Evolutionary conservation across 495 filamentous ascomycete genomes (phyloP).

Genomic region (Niebla homalea): DNA sequence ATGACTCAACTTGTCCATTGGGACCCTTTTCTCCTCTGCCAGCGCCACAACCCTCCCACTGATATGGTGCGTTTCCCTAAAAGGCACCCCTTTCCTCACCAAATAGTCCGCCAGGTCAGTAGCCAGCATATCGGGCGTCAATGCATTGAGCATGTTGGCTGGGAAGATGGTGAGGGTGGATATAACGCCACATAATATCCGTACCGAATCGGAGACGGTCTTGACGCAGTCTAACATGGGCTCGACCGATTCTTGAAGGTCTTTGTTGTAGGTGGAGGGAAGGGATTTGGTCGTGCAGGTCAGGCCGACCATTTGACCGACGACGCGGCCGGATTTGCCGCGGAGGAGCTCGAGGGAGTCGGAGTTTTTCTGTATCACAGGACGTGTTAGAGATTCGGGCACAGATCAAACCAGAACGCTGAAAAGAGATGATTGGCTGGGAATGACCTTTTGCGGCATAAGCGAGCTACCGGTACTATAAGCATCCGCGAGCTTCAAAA

Average conservation of each 20-base stretch:
- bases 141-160: constrained; percentile 63
- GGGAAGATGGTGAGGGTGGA: constrained; percentile 52
- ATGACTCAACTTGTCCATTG: constrained; percentile 65
- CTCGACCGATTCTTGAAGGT: constrained; percentile 83
- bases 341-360: constrained; percentile 80
- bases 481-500: constrained; percentile 57
- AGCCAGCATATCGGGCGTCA: constrained; percentile 63
- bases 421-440: not conserved
- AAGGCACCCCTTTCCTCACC: constrained; percentile 72
- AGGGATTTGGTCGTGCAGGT: constrained; percentile 81
- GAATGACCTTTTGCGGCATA: constrained; percentile 63
- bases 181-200: constrained; percentile 70
- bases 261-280: constrained; percentile 89
- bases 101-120: constrained; percentile 86
- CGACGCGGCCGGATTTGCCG: constrained; percentile 72
- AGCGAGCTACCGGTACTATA: constrained; percentile 60
- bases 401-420: too few species aligned
- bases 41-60: constrained; percentile 66
- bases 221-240: constrained; percentile 79
- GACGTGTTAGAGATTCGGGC: constrained; percentile 34
- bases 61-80: constrained; percentile 77
- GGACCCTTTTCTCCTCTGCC: constrained; percentile 52
- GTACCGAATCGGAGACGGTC: constrained; percentile 72
- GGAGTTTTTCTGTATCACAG: constrained; percentile 34
- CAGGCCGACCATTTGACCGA: constrained; percentile 80